Conservation (phyloP, 2,329 filamentous ascomycete species). For the Pseudocercospora fijiensis region DNA sequence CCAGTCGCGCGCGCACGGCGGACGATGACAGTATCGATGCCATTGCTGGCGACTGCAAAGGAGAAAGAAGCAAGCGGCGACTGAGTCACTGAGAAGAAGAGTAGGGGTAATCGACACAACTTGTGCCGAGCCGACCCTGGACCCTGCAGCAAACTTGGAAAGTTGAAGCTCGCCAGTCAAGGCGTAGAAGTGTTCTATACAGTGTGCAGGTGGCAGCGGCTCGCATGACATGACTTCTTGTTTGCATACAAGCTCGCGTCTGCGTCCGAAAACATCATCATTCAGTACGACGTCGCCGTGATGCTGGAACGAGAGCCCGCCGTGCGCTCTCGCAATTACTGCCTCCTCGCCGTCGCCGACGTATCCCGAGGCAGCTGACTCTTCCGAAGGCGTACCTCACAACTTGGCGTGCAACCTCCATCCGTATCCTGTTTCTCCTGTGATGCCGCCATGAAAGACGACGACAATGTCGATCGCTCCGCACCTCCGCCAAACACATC, state of each 20-base stretch:
- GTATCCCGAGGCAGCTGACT: not conserved
- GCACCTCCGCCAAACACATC: not conserved
- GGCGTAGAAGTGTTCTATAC: too few relatives aligned
- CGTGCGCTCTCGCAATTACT: too few relatives aligned
- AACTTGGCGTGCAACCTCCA: not conserved
- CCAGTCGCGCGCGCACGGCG: constrained; percentile 27
- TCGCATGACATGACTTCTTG: too few relatives aligned
- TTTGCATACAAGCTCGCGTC: too few relatives aligned
- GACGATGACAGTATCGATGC: constrained; percentile 24
- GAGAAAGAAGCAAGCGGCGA: not conserved
- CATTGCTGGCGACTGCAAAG: constrained; percentile 18
- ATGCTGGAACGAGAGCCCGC: too few relatives aligned
- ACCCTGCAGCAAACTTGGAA: not conserved
- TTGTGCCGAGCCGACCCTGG: not conserved
- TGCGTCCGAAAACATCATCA: too few relatives aligned
- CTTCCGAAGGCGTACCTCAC: too few relatives aligned
- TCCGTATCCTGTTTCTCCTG: not conserved
- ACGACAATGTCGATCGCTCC: not conserved
- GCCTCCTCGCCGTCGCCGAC: not conserved
- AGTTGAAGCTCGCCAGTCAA: too few relatives aligned
- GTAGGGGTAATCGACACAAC: constrained; percentile 5
- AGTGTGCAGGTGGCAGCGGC: too few relatives aligned
- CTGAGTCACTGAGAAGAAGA: not conserved
- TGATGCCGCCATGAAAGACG: not conserved
- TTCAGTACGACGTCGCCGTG: too few relatives aligned